These are phyloP conservation scores for Alternaria alternata DNA, from an alignment of 2,329 filamentous ascomycete genomes.

Conservation along the genomic window DNA sequence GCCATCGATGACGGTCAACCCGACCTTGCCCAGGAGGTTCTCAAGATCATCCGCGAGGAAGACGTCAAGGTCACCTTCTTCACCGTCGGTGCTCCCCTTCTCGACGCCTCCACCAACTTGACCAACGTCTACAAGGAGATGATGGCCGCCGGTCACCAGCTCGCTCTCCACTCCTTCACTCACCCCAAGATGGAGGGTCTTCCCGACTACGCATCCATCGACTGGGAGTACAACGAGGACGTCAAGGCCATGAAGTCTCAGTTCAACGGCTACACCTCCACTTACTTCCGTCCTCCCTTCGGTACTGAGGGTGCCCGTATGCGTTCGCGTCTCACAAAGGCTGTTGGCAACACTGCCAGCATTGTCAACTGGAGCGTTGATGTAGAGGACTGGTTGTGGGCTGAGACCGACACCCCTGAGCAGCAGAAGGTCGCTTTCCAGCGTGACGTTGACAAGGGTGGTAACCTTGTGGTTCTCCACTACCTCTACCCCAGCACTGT, in stretches of 20 bases:
- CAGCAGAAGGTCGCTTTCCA: constrained; percentile 73
- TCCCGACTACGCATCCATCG: constrained; percentile 61
- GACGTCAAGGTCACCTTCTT: constrained; percentile 74
- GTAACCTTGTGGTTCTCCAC: constrained; percentile 73
- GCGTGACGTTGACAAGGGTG: constrained; percentile 68
- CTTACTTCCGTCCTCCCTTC: constrained; percentile 74
- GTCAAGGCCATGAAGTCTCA: constrained; percentile 57
- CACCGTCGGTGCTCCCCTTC: constrained; percentile 70
- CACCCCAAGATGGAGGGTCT: constrained; percentile 73
- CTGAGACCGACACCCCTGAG: constrained; percentile 67
- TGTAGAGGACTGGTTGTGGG: constrained; percentile 76
- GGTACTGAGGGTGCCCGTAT: constrained; percentile 73
- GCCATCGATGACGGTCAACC: constrained; percentile 75
- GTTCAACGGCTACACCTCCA: constrained; percentile 46
- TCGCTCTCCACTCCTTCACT: constrained; percentile 73
- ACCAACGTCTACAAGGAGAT: constrained; percentile 71
- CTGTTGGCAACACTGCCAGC: constrained; percentile 57
- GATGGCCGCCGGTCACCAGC: constrained; percentile 69
- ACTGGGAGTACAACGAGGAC: constrained; percentile 69
- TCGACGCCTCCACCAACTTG: constrained; percentile 67
- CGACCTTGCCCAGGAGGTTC: constrained; percentile 65
- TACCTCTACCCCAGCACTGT: constrained; percentile 73
- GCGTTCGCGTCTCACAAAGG: constrained; percentile 66
- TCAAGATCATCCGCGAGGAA: constrained; percentile 68
- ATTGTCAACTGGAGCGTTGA: constrained; percentile 75